phyloP scores from a whole-genome alignment of 306 rosid species.

The Vigna reflexopilosa region DNA sequence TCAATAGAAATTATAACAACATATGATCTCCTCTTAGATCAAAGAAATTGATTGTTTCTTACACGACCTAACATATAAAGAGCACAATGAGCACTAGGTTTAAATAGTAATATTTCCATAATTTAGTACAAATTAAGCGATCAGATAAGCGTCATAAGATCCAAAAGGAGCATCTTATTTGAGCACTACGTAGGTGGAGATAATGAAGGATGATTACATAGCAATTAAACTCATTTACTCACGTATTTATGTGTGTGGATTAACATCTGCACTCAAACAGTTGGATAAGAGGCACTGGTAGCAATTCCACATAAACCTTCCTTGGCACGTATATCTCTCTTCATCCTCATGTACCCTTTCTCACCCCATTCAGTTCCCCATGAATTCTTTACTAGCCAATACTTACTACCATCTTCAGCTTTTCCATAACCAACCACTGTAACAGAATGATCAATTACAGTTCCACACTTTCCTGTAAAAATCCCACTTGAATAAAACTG shows the following conservation, averaged over 20 bases:
- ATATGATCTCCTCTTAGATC: too few relatives aligned
- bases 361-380: conserved; percentile 55
- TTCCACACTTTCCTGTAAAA: conserved; percentile 36
- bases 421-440: conserved; percentile 27
- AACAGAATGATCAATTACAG: neutral
- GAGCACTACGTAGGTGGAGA: too few relatives aligned
- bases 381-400: conserved; percentile 48
- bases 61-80: too few relatives aligned
- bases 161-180: too few relatives aligned
- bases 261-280: neutral
- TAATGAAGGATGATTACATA: too few relatives aligned
- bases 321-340: neutral
- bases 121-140: too few relatives aligned
- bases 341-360: conserved; percentile 50
- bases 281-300: conserved; percentile 17
- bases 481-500: conserved; percentile 17
- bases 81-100: too few relatives aligned
- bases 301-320: conserved; percentile 42
- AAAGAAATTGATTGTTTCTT: too few relatives aligned
- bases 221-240: too few relatives aligned
- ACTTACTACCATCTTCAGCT: neutral
- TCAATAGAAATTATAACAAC: too few relatives aligned
- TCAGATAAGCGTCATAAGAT: too few relatives aligned
- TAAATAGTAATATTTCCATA: too few relatives aligned
- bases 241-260: neutral